Evolutionary conservation across 108 stramenopile genomes (phyloP).

Genomic region (Epithemia pelagica): DNA sequence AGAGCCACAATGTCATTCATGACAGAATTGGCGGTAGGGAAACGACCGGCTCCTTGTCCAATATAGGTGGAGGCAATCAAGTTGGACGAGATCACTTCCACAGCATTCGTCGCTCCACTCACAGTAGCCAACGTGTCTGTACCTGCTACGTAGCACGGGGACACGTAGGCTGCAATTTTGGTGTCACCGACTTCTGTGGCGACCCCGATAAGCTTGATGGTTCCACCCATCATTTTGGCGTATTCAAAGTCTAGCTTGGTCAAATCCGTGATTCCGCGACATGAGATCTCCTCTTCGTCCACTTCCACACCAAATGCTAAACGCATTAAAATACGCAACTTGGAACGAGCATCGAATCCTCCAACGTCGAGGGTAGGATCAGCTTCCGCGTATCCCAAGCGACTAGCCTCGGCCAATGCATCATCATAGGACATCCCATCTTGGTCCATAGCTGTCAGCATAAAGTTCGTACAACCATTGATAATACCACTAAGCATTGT

Average conservation of each 20-base stretch:
- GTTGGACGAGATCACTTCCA: slow-evolving; percentile 74
- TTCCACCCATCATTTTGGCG: slow-evolving; percentile 86
- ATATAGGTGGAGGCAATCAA: slow-evolving; percentile 67
- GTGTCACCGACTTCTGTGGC: slow-evolving; percentile 47
- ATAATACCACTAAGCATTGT: slow-evolving; percentile 83
- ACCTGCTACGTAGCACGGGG: slow-evolving; percentile 70
- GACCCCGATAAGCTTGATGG: slow-evolving; percentile 81
- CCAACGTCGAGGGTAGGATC: slow-evolving; percentile 92
- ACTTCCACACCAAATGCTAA: slow-evolving; percentile 83
- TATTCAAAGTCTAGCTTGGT: slow-evolving; percentile 85
- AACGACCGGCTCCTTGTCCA: slow-evolving; percentile 86
- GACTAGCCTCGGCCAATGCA: slow-evolving; percentile 80
- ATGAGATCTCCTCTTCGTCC: slow-evolving; percentile 73
- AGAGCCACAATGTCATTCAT: slow-evolving; percentile 80
- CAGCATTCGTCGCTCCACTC: slow-evolving; percentile 80
- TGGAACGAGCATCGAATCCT: slow-evolving; percentile 85
- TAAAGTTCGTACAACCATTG: slow-evolving; percentile 98
- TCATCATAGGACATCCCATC: slow-evolving; percentile 86
- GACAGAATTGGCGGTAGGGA: slow-evolving; percentile 81
- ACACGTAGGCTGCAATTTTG: slow-evolving; percentile 74
- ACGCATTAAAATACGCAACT: slow-evolving; percentile 83
- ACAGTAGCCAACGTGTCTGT: slow-evolving; percentile 67
- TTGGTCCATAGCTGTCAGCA: slow-evolving; percentile 95
- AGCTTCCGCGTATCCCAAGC: slow-evolving; percentile 90
- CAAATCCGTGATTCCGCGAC: slow-evolving; percentile 79